These are phyloP conservation scores for Lotus japonicus DNA, from an alignment of 306 rosid species.

Conservation along the genomic window DNA sequence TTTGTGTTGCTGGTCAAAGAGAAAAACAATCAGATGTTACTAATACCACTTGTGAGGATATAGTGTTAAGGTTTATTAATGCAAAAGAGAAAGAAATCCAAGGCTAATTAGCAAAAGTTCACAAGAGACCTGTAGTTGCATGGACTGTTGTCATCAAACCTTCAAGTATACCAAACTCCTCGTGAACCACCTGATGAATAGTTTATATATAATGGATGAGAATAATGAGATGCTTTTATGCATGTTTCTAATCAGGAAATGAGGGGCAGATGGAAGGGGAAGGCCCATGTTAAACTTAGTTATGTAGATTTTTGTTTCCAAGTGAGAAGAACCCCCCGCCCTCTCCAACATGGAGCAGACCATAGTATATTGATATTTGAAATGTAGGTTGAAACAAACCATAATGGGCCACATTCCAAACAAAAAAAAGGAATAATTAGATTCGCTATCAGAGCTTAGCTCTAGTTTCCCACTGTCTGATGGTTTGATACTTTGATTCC, in stretches of 20 bases:
- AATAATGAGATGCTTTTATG: neutral
- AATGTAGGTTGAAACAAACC: no score
- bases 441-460: no score
- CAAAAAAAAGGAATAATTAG: no score
- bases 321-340: no score
- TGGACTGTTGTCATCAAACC: slow-evolving; percentile 99
- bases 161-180: slow-evolving; percentile 90
- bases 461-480: no score
- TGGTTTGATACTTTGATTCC: no score
- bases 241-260: neutral
- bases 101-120: neutral
- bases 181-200: slow-evolving; percentile 71
- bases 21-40: slow-evolving; percentile 9
- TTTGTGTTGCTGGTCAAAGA: slow-evolving; percentile 73
- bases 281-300: neutral
- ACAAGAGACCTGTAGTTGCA: slow-evolving; percentile 85
- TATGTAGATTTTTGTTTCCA: no score
- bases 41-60: neutral
- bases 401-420: no score
- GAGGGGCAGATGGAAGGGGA: neutral
- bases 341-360: no score
- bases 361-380: no score
- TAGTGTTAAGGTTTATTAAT: neutral
- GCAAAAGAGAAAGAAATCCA: neutral
- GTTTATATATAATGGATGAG: neutral